Conservation (phyloP, 345 rosid genomes). For the Garcia nutans region DNA sequence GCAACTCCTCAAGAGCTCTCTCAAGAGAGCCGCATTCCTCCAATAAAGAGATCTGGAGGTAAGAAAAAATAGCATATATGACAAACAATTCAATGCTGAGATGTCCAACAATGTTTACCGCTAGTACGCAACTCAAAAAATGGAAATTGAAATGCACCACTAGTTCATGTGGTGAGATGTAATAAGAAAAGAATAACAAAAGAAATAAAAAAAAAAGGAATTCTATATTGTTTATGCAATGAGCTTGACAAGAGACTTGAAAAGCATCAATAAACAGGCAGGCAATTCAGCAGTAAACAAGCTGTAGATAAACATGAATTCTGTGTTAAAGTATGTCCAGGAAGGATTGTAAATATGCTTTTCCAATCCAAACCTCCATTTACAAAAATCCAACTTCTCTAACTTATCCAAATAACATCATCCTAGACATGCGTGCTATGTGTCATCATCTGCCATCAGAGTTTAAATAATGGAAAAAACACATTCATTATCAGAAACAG, state of each 20-base stretch:
- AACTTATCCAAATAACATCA: neutral
- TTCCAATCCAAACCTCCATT: conserved; percentile 4
- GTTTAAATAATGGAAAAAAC: too few species aligned
- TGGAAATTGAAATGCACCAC: neutral
- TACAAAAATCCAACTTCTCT: neutral
- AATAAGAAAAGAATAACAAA: neutral
- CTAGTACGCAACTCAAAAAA: neutral
- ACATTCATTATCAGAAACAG: too few species aligned
- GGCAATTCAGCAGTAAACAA: neutral
- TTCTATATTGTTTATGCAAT: neutral
- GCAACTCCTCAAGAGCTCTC: conserved; percentile 81
- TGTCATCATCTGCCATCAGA: neutral
- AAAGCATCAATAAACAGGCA: neutral
- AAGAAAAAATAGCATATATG: neutral
- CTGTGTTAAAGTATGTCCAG: neutral
- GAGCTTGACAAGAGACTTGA: conserved; percentile 2
- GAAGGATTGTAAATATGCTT: neutral
- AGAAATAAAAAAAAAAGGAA: neutral
- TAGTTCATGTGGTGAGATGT: neutral
- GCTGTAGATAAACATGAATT: neutral
- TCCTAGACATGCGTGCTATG: neutral
- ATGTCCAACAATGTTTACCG: neutral
- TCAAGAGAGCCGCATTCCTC: conserved; percentile 75
- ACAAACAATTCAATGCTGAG: neutral
- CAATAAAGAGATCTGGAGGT: conserved; percentile 72